Evolutionary conservation across 352 stramenopile genomes (phyloP).

Genomic region (Globisporangium spinosum): DNA sequence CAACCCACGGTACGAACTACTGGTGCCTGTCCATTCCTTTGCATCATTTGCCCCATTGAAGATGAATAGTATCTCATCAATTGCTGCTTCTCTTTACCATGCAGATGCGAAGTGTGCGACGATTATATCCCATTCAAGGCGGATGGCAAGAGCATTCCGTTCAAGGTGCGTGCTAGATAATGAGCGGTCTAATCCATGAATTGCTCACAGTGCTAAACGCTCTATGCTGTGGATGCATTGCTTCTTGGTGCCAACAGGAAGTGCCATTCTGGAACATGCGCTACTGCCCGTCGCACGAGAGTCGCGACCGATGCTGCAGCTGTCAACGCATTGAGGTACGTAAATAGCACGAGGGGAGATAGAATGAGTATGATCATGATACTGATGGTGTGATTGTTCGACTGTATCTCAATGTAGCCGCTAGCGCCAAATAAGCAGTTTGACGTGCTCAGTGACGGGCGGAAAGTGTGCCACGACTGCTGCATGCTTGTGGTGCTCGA

Average conservation of each 20-base stretch:
- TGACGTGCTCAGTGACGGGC: conserved; percentile 51
- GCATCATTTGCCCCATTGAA: neutral
- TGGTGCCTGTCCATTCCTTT: neutral
- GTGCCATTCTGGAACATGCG: conserved; percentile 65
- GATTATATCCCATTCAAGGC: conserved; percentile 44
- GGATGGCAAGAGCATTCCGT: conserved; percentile 49
- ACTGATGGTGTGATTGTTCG: neutral
- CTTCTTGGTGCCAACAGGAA: conserved; percentile 21
- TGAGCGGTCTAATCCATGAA: neutral
- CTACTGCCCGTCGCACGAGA: conserved; percentile 61
- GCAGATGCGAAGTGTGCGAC: conserved; percentile 63
- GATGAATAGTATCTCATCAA: neutral
- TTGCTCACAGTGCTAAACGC: neutral
- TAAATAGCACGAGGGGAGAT: neutral
- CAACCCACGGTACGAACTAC: conserved; percentile 38
- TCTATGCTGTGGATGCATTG: neutral
- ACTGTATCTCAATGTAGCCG: conserved; percentile 12
- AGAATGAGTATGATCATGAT: neutral
- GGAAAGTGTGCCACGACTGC: conserved; percentile 69
- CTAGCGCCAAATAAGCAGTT: conserved; percentile 37
- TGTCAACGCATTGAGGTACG: conserved; percentile 64
- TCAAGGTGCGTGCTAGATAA: conserved; percentile 27
- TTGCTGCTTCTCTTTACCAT: neutral
- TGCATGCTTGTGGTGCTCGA: conserved; percentile 54
- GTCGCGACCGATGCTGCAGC: conserved; percentile 60